A percentile compares a stretch with the other conserved stretches of the same genome.
Evolutionary conservation across 2,329 filamentous ascomycete species (phyloP).

Genomic region (Furcasterigmium sp.): DNA sequence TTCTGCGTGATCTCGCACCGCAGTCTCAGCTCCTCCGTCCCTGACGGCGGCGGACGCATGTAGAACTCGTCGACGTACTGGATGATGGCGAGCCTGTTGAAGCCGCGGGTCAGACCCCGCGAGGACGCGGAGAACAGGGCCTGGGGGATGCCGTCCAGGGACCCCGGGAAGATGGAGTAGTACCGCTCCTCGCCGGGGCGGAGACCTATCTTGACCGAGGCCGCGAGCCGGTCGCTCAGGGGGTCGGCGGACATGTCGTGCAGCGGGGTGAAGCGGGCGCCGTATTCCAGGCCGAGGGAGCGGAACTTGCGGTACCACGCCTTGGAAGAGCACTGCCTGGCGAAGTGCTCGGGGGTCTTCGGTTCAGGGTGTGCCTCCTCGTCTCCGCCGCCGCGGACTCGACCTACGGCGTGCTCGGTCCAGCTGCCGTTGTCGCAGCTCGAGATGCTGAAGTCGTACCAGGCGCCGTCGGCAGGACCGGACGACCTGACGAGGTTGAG

Average conservation of each 20-base stretch:
- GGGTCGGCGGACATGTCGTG: slow-evolving; percentile 17
- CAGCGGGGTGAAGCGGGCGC: slow-evolving; percentile 5
- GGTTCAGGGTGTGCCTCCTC: neutral
- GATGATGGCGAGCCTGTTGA: slow-evolving; percentile 1
- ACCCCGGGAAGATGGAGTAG: slow-evolving; percentile 4
- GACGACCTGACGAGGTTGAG: neutral
- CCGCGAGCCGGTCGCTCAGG: neutral
- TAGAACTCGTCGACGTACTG: slow-evolving; percentile 5
- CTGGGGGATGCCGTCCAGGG: slow-evolving; percentile 3
- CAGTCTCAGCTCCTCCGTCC: neutral
- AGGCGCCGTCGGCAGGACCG: slow-evolving; percentile 1
- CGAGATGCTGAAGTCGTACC: slow-evolving; percentile 6
- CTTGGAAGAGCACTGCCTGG: too few relatives aligned
- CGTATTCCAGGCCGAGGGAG: slow-evolving; percentile 4
- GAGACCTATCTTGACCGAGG: neutral
- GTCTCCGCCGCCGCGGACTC: neutral
- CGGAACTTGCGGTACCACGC: slow-evolving; percentile 7
- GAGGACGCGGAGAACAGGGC: slow-evolving; percentile 2
- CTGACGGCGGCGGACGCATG: neutral
- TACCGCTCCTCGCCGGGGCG: slow-evolving; percentile 2
- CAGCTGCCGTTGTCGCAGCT: slow-evolving; percentile 14
- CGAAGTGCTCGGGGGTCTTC: neutral
- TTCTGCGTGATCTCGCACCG: neutral
- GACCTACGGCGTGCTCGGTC: slow-evolving; percentile 12
- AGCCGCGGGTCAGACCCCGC: slow-evolving; percentile 1